phyloP scores from a whole-genome alignment of 1,284 basidiomycete species.

The Moesziomyces parantarcticus region DNA sequence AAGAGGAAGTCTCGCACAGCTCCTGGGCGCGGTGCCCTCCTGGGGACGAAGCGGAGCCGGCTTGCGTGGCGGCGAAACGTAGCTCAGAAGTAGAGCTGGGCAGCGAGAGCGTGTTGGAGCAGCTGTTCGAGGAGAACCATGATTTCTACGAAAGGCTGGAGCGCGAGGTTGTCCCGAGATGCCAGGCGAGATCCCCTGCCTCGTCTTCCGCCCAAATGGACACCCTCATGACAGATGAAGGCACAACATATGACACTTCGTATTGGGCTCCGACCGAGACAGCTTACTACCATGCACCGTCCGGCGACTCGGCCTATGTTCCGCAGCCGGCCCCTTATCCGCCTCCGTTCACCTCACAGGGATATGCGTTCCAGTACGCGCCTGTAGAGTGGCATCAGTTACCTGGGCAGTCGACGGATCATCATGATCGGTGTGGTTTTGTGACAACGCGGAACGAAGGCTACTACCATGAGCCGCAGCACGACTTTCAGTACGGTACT shows the following conservation, averaged over 20 bases:
- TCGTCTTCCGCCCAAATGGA: constrained; percentile 15
- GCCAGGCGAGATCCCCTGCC: neutral
- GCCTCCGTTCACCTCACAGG: constrained; percentile 3
- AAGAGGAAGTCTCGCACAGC: neutral
- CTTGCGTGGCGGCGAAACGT: neutral
- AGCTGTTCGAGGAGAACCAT: constrained; percentile 8
- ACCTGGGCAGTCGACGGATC: no score
- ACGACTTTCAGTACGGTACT: no score
- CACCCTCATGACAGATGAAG: constrained; percentile 23
- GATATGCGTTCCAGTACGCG: constrained; percentile 2
- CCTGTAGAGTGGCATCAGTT: neutral
- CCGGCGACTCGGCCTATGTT: neutral
- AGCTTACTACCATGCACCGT: neutral
- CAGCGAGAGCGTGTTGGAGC: constrained; percentile 8
- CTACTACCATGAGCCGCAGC: no score
- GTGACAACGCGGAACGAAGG: no score
- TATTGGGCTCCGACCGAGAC: constrained; percentile 15
- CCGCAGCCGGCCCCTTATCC: neutral
- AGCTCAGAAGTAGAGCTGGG: neutral
- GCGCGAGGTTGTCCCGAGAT: constrained; percentile 13
- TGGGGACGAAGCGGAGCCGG: constrained; percentile 1
- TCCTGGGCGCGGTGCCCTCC: neutral
- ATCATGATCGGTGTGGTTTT: no score
- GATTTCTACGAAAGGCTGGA: constrained; percentile 20
- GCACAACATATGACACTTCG: constrained; percentile 21